These are phyloP conservation scores for Trichoderma asperellum DNA, from an alignment of 2,329 filamentous ascomycete genomes.

Conservation along the genomic window DNA sequence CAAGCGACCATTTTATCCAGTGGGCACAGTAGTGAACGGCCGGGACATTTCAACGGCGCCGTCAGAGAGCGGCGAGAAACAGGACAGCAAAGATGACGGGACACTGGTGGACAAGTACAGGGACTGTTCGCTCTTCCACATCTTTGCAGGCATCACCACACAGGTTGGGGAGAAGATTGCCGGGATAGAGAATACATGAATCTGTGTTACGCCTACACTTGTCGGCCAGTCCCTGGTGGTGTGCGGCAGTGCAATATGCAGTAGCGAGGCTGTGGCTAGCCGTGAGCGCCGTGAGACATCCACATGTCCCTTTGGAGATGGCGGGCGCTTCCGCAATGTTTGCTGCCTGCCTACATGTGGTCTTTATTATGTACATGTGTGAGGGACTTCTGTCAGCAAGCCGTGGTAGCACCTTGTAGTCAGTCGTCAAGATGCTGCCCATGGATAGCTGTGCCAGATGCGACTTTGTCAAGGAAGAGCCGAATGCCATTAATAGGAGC, in stretches of 20 bases:
- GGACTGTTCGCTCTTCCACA: conserved; percentile 68
- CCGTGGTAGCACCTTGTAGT: background rate
- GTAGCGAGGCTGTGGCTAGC: background rate
- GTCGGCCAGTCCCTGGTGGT: background rate
- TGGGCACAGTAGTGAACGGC: conserved; percentile 66
- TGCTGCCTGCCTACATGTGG: background rate
- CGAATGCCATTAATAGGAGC: background rate
- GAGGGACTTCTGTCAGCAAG: background rate
- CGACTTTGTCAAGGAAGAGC: background rate
- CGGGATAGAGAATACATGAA: conserved; percentile 22
- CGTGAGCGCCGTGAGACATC: background rate
- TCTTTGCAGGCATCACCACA: conserved; percentile 68
- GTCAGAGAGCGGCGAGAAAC: conserved; percentile 24
- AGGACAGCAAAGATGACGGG: conserved; percentile 34
- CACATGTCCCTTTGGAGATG: background rate
- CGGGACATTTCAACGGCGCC: conserved; percentile 50
- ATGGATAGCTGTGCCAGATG: no score
- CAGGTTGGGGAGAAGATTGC: conserved; percentile 20
- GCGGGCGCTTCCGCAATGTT: background rate
- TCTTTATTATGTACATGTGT: background rate
- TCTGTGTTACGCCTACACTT: background rate
- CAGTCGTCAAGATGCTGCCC: background rate
- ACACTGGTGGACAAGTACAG: conserved; percentile 72
- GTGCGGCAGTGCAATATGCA: background rate
- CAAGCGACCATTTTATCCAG: conserved; percentile 66